A percentile compares a stretch with the other conserved stretches of the same genome.
Evolutionary conservation across 768 basidiomycete species (phyloP).

Genomic region (Clitopilus hobsonii): DNA sequence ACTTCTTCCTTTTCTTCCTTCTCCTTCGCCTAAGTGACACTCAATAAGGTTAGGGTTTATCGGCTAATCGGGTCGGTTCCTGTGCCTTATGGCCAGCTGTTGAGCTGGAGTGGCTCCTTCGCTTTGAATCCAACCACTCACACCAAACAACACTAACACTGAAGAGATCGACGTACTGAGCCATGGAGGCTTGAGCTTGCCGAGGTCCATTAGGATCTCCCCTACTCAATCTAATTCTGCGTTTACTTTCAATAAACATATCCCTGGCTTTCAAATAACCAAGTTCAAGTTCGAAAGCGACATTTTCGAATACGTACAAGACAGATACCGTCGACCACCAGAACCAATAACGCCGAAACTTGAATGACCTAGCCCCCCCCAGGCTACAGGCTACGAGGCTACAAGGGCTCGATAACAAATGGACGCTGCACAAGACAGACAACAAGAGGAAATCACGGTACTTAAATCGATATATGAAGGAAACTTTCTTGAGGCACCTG

Average conservation of each 20-base stretch:
- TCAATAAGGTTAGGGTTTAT: not conserved
- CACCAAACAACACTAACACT: conserved; percentile 7
- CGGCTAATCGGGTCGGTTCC: not conserved
- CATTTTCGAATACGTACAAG: no score
- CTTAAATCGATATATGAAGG: conserved; percentile 78
- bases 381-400: not conserved
- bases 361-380: not conserved
- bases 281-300: no score
- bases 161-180: conserved; percentile 11
- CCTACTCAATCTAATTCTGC: conserved; percentile 56
- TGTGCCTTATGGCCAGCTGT: no score
- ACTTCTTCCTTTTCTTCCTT: no score
- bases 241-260: conserved; percentile 22
- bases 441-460: conserved; percentile 67
- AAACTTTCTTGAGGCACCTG: conserved; percentile 69
- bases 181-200: conserved; percentile 75
- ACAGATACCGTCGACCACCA: conserved; percentile 11
- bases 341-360: conserved; percentile 7
- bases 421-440: conserved; percentile 71
- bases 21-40: no score
- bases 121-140: conserved; percentile 3
- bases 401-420: no score
- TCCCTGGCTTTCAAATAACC: conserved; percentile 16
- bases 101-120: no score
- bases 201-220: conserved; percentile 66